Percentiles rank a stretch among this genome's conserved stretches.
These are phyloP conservation scores for Mycena rosella DNA, from an alignment of 768 basidiomycete genomes.

Conservation along the genomic window DNA sequence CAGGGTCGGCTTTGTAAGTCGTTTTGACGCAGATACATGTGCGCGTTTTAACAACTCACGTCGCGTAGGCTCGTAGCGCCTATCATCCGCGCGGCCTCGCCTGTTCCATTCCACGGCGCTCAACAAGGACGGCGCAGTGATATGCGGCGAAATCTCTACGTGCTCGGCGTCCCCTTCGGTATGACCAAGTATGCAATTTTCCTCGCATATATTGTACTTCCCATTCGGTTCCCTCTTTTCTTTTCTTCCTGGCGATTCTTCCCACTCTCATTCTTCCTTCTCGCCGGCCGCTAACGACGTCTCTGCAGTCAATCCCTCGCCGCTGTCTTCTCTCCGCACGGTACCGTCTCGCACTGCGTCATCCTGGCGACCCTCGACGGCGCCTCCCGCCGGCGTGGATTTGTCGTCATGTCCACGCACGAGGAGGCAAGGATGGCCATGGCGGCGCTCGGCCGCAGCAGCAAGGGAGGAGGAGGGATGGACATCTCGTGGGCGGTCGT, in stretches of 20 bases:
- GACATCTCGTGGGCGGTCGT: conserved; percentile 92
- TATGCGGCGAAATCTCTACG: conserved; percentile 86
- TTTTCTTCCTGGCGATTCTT: neutral
- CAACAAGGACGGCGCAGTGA: conserved; percentile 48
- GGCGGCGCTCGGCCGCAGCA: conserved; percentile 76
- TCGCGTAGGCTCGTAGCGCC: conserved; percentile 54
- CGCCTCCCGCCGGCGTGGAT: conserved; percentile 85
- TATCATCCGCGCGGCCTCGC: conserved; percentile 39
- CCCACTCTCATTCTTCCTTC: neutral
- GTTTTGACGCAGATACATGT: conserved; percentile 30
- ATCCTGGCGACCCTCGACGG: conserved; percentile 89
- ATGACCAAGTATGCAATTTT: conserved; percentile 72
- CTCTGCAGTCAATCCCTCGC: conserved; percentile 53
- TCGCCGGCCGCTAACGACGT: conserved; percentile 1
- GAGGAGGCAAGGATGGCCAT: conserved; percentile 80
- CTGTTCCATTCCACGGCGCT: conserved; percentile 38
- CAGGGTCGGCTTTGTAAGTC: conserved; percentile 68
- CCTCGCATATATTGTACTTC: neutral
- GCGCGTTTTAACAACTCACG: conserved; percentile 31
- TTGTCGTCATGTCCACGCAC: conserved; percentile 83
- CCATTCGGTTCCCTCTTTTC: neutral
- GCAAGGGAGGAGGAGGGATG: conserved; percentile 64
- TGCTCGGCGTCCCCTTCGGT: conserved; percentile 86
- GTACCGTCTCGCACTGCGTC: conserved; percentile 80
- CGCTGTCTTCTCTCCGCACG: conserved; percentile 72